These are phyloP conservation scores for Fusarium nodosum DNA, from an alignment of 2,329 filamentous ascomycete genomes.

Conservation along the genomic window DNA sequence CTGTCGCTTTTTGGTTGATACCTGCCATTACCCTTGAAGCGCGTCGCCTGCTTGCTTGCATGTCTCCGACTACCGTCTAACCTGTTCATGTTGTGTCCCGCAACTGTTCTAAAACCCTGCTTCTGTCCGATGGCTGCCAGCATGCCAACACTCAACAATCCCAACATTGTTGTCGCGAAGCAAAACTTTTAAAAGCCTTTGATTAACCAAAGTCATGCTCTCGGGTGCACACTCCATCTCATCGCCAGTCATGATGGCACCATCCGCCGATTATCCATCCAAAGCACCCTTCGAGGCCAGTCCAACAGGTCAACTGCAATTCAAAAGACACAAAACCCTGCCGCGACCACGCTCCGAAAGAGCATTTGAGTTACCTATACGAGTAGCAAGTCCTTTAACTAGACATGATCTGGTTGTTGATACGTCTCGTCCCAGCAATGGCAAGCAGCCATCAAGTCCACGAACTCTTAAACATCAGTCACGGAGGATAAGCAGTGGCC, in stretches of 20 bases:
- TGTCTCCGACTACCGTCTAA: constrained; percentile 42
- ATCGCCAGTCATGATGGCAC: constrained; percentile 54
- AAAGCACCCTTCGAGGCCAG: constrained; percentile 48
- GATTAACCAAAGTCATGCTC: constrained; percentile 47
- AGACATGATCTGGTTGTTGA: constrained; percentile 50
- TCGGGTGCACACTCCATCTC: constrained; percentile 47
- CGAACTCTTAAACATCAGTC: constrained; percentile 59
- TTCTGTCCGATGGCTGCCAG: constrained; percentile 42
- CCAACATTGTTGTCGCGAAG: constrained; percentile 45
- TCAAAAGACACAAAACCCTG: constrained; percentile 63
- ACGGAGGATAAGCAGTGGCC: constrained; percentile 60
- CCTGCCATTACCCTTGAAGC: constrained; percentile 23
- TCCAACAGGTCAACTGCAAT: constrained; percentile 55
- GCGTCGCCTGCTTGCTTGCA: constrained; percentile 43
- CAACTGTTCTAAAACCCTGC: constrained; percentile 36
- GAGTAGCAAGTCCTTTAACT: constrained; percentile 43
- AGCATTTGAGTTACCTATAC: constrained; percentile 43
- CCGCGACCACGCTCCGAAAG: constrained; percentile 54
- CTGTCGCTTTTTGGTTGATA: constrained; percentile 33
- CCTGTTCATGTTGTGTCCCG: constrained; percentile 41
- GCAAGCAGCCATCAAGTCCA: constrained; percentile 56
- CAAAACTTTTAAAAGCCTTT: constrained; percentile 34
- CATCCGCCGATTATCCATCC: constrained; percentile 50
- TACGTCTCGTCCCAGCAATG: constrained; percentile 45
- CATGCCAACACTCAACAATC: constrained; percentile 44